Evolutionary conservation across 176 grass and related monocot species (phyloP), one percentile per base, ranked within the genome.

Genomic region (Carex cristatella): DNA sequence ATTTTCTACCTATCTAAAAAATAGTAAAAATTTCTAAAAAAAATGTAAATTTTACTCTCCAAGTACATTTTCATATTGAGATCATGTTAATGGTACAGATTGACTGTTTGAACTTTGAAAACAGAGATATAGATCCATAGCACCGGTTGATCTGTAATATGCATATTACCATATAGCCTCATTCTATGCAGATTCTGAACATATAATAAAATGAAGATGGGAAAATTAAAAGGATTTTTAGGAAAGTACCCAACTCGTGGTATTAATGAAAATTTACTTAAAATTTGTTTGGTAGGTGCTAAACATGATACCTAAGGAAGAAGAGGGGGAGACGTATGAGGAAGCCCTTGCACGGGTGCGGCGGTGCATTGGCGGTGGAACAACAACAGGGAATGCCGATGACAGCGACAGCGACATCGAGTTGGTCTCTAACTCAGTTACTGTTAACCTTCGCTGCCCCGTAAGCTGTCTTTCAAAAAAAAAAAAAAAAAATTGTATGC

Each of bases 361-460:
- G 56, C 90, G 92, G 72, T 97, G 94, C 75, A 80, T 97, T 91
- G 89, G 92, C 73, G 94, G 94, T 85, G 90, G 94, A 84, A 70
- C 90, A 55, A 88, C 84, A 83, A 86, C 87, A 74, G 89, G 88
- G 71, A 86, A 90, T 77, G 90, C 90, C 54, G 89, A 83, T 53
- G 61, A 91, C 51, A 87, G 92, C 62, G 95, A 97, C 81, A 97
- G 91, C 38, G 95, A 97, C 89, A 90, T 97, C 30, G 95, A 97
- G 86, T 88, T 97, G 61, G 90, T 97, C 33, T 89, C 95, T 63
- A 89, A 97, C 85, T 90, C 82, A 14, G 89, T 97, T 57, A 90
- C 91, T 46, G 88, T 97, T 38, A 94, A 93, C 84, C 87, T 97
- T 69, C 95, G 95, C 37, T 97, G 95, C 64, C 95, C 95, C 32